Evolutionary conservation across 2,329 filamentous ascomycete species (phyloP), one percentile per base, ranked within the genome.

Genomic region (Lasiodiplodia gonubiensis): DNA sequence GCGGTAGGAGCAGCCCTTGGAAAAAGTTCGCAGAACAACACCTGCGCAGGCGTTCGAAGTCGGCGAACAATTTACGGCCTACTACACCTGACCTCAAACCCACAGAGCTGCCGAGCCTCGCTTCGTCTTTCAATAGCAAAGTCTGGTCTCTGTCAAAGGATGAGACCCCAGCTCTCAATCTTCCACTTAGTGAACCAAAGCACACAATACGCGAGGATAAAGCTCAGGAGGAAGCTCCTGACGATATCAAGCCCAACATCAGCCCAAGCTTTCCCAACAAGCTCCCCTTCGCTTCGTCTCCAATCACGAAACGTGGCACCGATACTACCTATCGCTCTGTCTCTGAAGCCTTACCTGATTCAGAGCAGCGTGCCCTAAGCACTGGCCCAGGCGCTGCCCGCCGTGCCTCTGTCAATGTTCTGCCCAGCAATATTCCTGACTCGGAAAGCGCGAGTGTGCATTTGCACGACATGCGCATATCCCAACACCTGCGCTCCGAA

Each of bases 391-490:
- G 59, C 5, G n/a, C 12, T n/a, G 46, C 8, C 30, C 42, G 59
- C 49, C 49, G 18, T 18, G 63, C 23, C n/a, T 65, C 63, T n/a
- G 7, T 55, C 49, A 42, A 42, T 30, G 21, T n/a, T 7, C 33
- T 27, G 16, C 33, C 70, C 70, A 12, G 11, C 57, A 35, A 37
- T 5, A 30, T 51, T 4, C 42, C 27, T n/a, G 53, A 42, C 23
- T 37, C 52, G 10, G 65, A 67, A 39, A 46, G 54, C 30, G 55
- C 33, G 6, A 60, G 54, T 37, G 72, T 82, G 2, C 81, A 82
- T 68, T 74, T 83, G 1, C 72, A 80, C 60, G 78, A 75, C 37
- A 82, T 82, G 80, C 75, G 78, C 14, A 82, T 83, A 33, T 81
- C 79, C 2, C 78, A 81, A 61, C 80, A 82, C 70, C 72, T 83